These are phyloP conservation scores for Yamadazyma epiphylla DNA, from an alignment of 1,139 yeast species.

Conservation along the genomic window DNA sequence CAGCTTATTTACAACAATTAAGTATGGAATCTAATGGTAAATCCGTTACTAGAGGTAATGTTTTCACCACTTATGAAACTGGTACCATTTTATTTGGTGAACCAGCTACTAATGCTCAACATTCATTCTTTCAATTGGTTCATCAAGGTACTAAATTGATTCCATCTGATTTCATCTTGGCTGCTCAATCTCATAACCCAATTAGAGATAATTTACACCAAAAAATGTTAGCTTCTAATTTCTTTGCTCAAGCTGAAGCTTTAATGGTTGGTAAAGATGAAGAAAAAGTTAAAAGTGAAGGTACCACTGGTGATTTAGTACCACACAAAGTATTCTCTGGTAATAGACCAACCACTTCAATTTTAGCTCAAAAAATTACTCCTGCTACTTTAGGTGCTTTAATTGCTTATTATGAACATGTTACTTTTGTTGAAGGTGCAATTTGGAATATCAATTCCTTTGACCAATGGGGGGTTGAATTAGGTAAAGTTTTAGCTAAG, in stretches of 20 bases:
- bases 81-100: conserved; percentile 96
- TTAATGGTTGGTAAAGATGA: conserved; percentile 93
- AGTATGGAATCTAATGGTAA: conserved; percentile 99
- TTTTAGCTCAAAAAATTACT: conserved; percentile 90
- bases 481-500: conserved; percentile 97
- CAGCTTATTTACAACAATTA: conserved; percentile 97
- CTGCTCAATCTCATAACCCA: conserved; percentile 98
- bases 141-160: conserved; percentile 98
- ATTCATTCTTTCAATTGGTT: conserved; percentile 97
- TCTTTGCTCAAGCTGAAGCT: conserved; percentile 98
- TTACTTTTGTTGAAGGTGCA: conserved; percentile 97
- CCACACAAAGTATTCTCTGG: conserved; percentile 97
- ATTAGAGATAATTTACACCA: conserved; percentile 92
- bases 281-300: conserved; percentile 82
- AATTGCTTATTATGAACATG: conserved; percentile 96
- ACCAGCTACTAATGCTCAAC: conserved; percentile 98
- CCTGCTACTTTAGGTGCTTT: conserved; percentile 95
- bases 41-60: conserved; percentile 89
- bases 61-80: conserved; percentile 89
- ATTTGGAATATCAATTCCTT: conserved; percentile 98
- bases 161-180: conserved; percentile 93
- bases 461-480: conserved; percentile 99
- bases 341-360: conserved; percentile 98
- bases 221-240: conserved; percentile 96
- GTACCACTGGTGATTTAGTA: conserved; percentile 77